phyloP scores from a whole-genome alignment of 441 rosid species.

The Croton setiger region DNA sequence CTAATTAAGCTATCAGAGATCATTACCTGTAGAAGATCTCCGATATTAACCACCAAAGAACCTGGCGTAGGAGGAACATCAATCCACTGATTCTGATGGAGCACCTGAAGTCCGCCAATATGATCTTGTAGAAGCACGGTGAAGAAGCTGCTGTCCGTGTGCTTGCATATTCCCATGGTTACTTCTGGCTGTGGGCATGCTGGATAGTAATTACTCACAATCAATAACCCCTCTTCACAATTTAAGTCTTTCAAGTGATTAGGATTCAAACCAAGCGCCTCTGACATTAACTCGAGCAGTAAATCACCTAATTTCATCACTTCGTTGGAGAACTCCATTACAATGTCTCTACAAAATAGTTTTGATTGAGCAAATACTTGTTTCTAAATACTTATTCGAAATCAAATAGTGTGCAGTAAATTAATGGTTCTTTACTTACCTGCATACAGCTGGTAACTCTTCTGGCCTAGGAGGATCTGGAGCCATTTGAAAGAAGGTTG shows the following conservation, averaged over 20 bases:
- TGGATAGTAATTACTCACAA: slow-evolving; percentile 37
- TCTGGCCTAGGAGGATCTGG: slow-evolving; percentile 20
- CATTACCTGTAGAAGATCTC: background rate
- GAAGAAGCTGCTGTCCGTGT: slow-evolving; percentile 29
- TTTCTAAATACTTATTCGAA: no score
- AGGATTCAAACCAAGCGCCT: slow-evolving; percentile 32
- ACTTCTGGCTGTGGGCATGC: slow-evolving; percentile 31
- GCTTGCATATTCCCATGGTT: slow-evolving; percentile 28
- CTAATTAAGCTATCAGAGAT: background rate
- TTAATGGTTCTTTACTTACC: slow-evolving; percentile 13
- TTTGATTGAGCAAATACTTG: no score
- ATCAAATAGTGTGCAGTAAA: no score
- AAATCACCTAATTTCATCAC: slow-evolving; percentile 18
- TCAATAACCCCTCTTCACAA: slow-evolving; percentile 21
- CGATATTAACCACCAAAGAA: no score
- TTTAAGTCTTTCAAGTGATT: slow-evolving; percentile 29
- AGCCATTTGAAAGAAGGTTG: slow-evolving; percentile 1
- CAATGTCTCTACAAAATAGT: slow-evolving; percentile 23
- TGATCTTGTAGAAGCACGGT: slow-evolving; percentile 39
- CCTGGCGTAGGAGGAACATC: no score
- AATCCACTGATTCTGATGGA: background rate
- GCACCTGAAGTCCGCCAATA: slow-evolving; percentile 19
- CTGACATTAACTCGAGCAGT: slow-evolving; percentile 29
- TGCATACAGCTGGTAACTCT: slow-evolving; percentile 28
- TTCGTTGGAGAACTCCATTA: slow-evolving; percentile 26